A percentile compares a stretch with the other conserved stretches of the same genome.
Conservation (phyloP, 2,329 filamentous ascomycete genomes). For the Aspergillus awamori region DNA sequence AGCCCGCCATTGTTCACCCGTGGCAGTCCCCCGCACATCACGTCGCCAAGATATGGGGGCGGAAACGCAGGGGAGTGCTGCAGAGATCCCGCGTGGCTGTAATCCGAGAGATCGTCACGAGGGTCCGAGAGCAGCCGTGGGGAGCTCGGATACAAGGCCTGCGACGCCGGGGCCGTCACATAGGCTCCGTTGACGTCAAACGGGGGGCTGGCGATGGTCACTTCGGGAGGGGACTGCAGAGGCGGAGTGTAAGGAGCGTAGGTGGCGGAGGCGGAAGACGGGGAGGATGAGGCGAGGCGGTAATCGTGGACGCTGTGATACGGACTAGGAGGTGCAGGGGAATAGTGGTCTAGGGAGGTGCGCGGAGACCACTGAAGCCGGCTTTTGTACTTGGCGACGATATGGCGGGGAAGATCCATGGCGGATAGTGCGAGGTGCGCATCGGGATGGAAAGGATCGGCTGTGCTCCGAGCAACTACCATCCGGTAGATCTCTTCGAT, state of each 20-base stretch:
- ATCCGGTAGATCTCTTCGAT: slow-evolving; percentile 84
- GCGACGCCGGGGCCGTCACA: slow-evolving; percentile 38
- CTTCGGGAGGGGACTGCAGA: slow-evolving; percentile 43
- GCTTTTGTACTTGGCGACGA: slow-evolving; percentile 68
- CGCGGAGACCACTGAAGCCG: slow-evolving; percentile 65
- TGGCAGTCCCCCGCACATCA: slow-evolving; percentile 33
- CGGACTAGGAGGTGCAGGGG: slow-evolving; percentile 39
- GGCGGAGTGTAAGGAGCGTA: slow-evolving; percentile 47
- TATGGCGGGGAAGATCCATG: slow-evolving; percentile 73
- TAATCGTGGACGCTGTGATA: slow-evolving; percentile 37
- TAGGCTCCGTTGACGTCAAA: slow-evolving; percentile 39
- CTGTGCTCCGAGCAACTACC: slow-evolving; percentile 69
- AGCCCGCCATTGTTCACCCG: slow-evolving; percentile 31
- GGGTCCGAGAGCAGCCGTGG: slow-evolving; percentile 40
- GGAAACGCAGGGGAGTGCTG: slow-evolving; percentile 43
- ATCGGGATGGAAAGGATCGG: slow-evolving; percentile 59
- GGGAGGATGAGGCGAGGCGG: slow-evolving; percentile 37
- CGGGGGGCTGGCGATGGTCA: slow-evolving; percentile 41
- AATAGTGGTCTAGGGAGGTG: slow-evolving; percentile 42
- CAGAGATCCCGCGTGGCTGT: slow-evolving; percentile 33
- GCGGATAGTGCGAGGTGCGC: slow-evolving; percentile 65
- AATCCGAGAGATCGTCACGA: slow-evolving; percentile 37
- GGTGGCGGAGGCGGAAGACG: slow-evolving; percentile 41
- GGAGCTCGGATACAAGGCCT: slow-evolving; percentile 40
- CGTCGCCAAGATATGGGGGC: slow-evolving; percentile 40